phyloP scores from a whole-genome alignment of 139 green algal species.

The Raphidocelis subcapitata region DNA sequence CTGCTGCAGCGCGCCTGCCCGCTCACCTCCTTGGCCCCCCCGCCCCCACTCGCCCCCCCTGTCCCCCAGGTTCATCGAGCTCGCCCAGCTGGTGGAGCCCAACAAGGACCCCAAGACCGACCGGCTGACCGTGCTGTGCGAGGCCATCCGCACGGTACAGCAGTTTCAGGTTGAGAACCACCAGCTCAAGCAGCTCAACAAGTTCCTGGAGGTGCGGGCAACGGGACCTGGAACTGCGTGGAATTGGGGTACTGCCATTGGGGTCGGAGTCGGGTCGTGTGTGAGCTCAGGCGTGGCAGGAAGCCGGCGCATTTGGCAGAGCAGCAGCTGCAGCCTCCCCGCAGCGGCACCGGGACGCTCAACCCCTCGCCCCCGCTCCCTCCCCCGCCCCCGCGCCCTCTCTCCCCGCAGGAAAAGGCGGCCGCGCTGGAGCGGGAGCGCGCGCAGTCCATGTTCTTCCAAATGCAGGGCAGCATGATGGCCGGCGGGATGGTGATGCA shows the following conservation, averaged over 20 bases:
- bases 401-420: constrained; percentile 49
- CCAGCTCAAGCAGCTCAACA: constrained; percentile 72
- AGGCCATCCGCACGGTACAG: constrained; percentile 66
- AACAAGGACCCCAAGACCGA: constrained; percentile 71
- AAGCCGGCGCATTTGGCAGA: neutral
- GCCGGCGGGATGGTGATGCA: constrained; percentile 5
- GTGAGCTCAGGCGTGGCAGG: neutral
- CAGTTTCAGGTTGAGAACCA: constrained; percentile 62
- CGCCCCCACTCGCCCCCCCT: neutral
- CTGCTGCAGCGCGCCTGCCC: neutral
- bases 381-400: neutral
- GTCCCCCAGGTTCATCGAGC: constrained; percentile 53
- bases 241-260: neutral
- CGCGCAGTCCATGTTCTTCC: constrained; percentile 54
- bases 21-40: neutral
- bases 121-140: constrained; percentile 66
- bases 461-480: constrained; percentile 28
- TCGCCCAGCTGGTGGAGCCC: constrained; percentile 62
- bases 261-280: neutral
- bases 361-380: neutral
- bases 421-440: constrained; percentile 49
- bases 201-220: constrained; percentile 71
- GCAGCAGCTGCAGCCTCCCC: neutral
- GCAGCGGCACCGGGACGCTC: neutral
- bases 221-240: no score